Evolutionary conservation across 352 stramenopile species (phyloP).

Genomic region (Phytophthora fragariae): DNA sequence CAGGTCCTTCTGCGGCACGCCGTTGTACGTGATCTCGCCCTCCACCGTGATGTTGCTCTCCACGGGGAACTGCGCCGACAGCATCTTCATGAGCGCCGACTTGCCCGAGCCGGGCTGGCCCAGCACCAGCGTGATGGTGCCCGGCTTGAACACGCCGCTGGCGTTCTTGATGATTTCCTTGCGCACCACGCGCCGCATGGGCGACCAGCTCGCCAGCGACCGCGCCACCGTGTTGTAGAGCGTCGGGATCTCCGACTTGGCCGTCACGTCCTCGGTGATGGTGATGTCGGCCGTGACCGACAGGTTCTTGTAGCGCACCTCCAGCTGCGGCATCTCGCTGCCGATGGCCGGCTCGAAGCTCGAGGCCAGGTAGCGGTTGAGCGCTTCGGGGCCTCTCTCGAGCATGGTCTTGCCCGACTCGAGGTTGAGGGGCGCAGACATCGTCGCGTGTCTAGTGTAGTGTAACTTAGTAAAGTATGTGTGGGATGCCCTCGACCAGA

Average conservation of each 20-base stretch:
- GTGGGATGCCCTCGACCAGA: conserved; percentile 18
- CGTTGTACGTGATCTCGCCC: conserved; percentile 26
- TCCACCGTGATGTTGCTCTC: conserved; percentile 33
- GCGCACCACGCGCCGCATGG: conserved; percentile 30
- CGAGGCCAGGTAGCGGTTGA: conserved; percentile 33
- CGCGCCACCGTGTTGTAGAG: conserved; percentile 45
- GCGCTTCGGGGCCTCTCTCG: conserved; percentile 34
- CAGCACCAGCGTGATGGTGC: conserved; percentile 13
- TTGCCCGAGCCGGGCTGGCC: conserved; percentile 14
- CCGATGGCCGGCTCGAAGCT: conserved; percentile 46
- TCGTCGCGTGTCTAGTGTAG: background rate
- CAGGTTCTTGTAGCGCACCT: conserved; percentile 58
- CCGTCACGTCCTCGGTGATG: conserved; percentile 27
- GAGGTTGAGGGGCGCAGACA: conserved; percentile 9
- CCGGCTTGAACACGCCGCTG: conserved; percentile 15
- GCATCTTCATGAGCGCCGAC: conserved; percentile 37
- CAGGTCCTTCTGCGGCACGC: conserved; percentile 19
- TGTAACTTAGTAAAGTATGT: background rate
- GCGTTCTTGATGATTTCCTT: conserved; percentile 43
- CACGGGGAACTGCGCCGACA: conserved; percentile 29
- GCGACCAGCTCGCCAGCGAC: conserved; percentile 15
- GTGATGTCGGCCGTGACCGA: conserved; percentile 46
- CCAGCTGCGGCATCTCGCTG: conserved; percentile 51
- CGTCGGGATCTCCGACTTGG: conserved; percentile 38
- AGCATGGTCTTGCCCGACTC: conserved; percentile 30